phyloP scores from a whole-genome alignment of 495 filamentous ascomycete species.

The Xylaria scruposa region DNA sequence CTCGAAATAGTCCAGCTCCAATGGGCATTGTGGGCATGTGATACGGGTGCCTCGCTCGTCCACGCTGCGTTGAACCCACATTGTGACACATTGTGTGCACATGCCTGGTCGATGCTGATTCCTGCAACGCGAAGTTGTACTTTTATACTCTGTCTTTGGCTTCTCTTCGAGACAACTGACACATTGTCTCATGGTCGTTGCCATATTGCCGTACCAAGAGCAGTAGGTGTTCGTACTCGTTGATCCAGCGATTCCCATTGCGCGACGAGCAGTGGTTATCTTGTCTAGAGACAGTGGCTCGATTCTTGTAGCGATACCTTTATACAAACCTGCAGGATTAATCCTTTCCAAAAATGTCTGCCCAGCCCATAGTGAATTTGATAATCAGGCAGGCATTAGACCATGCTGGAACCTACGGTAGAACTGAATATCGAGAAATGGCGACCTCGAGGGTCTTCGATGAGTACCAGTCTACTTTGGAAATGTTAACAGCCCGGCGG shows the following conservation, averaged over 20 bases:
- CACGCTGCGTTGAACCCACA: neutral
- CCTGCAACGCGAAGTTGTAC: neutral
- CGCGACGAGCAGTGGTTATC: neutral
- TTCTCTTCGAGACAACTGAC: neutral
- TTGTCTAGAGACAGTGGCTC: neutral
- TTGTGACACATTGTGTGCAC: neutral
- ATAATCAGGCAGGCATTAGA: neutral
- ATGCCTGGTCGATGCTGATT: neutral
- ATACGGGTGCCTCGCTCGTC: neutral
- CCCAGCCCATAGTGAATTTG: neutral
- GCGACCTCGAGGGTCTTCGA: neutral
- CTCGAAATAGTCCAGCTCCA: conserved; percentile 2
- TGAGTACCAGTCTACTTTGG: neutral
- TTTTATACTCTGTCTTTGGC: neutral
- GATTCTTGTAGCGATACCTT: neutral
- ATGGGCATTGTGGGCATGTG: conserved; percentile 7
- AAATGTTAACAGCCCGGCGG: neutral
- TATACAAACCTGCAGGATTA: neutral
- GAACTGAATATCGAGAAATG: neutral
- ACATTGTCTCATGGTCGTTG: neutral
- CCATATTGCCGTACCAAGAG: neutral
- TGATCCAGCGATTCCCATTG: neutral
- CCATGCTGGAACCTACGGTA: neutral
- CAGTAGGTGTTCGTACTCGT: neutral
- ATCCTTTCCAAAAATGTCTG: too few species aligned